Evolutionary conservation across 345 rosid genomes (phyloP).

Genomic region (Tarenaya hassleriana): DNA sequence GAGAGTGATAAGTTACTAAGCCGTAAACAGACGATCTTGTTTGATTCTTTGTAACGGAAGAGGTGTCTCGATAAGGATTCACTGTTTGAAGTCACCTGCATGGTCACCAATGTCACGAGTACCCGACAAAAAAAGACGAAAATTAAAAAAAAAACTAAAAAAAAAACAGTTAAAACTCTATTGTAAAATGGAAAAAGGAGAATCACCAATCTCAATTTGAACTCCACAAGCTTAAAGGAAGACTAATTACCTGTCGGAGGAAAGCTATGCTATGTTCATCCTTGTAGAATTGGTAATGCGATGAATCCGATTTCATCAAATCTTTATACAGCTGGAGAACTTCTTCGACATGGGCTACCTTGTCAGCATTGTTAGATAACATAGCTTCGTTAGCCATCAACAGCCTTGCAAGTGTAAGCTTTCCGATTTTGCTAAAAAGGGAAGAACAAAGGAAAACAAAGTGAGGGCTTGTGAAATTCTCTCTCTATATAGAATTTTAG

Average conservation of each 20-base stretch:
- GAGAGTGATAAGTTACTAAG: conserved; percentile 70
- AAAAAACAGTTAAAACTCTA: conserved; percentile 5
- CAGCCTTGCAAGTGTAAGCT: conserved; percentile 85
- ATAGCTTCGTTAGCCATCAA: conserved; percentile 59
- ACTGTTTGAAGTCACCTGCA: conserved; percentile 61
- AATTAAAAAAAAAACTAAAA: background rate
- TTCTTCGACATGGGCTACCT: conserved; percentile 45
- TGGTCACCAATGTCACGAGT: too few relatives aligned
- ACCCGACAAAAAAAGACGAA: too few relatives aligned
- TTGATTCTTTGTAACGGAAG: conserved; percentile 33
- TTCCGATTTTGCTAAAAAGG: conserved; percentile 77
- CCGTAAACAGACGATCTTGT: conserved; percentile 47
- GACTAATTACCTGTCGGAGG: conserved; percentile 46
- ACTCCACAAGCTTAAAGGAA: conserved; percentile 12
- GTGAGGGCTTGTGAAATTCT: background rate
- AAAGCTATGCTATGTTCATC: conserved; percentile 63
- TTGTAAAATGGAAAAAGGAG: background rate
- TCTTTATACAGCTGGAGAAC: conserved; percentile 57
- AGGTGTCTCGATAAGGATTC: conserved; percentile 47
- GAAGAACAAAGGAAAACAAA: conserved; percentile 6
- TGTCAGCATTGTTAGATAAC: conserved; percentile 24
- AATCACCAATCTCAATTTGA: conserved; percentile 8
- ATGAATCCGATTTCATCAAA: conserved; percentile 61
- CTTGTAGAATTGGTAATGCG: conserved; percentile 68
- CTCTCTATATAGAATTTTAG: conserved; percentile 6